These are phyloP conservation scores for Phialemonium atrogriseum DNA, from an alignment of 2,329 filamentous ascomycete genomes.

Conservation along the genomic window DNA sequence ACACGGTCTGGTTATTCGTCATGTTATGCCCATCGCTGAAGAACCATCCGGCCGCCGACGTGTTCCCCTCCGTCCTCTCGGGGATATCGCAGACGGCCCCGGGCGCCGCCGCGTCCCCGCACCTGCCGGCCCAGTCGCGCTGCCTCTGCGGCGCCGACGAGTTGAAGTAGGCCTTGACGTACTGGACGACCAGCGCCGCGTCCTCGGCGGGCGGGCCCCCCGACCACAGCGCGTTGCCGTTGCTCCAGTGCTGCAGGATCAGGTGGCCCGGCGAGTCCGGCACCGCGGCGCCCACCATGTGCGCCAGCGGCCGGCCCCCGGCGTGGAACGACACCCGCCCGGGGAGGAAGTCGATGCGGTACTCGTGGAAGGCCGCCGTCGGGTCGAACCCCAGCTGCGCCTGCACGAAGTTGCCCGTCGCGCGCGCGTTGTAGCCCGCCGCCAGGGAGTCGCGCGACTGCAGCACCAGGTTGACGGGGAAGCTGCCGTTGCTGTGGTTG, in stretches of 20 bases:
- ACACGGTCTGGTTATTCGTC: conserved; percentile 39
- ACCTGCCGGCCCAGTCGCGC: conserved; percentile 31
- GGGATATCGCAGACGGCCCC: conserved; percentile 43
- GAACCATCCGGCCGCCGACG: conserved; percentile 32
- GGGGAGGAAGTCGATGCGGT: conserved; percentile 67
- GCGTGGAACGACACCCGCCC: conserved; percentile 59
- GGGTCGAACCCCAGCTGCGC: conserved; percentile 59
- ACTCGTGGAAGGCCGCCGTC: conserved; percentile 61
- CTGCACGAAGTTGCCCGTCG: conserved; percentile 49
- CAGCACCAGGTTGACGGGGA: conserved; percentile 65
- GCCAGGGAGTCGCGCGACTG: conserved; percentile 54
- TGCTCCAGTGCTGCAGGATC: conserved; percentile 70
- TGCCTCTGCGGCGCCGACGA: conserved; percentile 40
- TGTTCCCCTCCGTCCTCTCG: conserved; percentile 27
- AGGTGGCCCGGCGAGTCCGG: conserved; percentile 57
- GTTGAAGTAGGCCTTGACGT: conserved; percentile 77
- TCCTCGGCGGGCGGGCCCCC: conserved; percentile 58
- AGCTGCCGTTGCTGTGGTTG: conserved; percentile 36
- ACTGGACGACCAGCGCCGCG: conserved; percentile 55
- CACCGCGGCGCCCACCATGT: conserved; percentile 47
- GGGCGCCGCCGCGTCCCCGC: conserved; percentile 25
- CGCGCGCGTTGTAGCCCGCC: conserved; percentile 53
- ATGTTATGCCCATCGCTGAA: conserved; percentile 38
- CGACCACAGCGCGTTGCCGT: conserved; percentile 64
- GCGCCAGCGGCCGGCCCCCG: conserved; percentile 49